Evolutionary conservation across 495 filamentous ascomycete genomes (phyloP).

Genomic region (Halenospora varia): DNA sequence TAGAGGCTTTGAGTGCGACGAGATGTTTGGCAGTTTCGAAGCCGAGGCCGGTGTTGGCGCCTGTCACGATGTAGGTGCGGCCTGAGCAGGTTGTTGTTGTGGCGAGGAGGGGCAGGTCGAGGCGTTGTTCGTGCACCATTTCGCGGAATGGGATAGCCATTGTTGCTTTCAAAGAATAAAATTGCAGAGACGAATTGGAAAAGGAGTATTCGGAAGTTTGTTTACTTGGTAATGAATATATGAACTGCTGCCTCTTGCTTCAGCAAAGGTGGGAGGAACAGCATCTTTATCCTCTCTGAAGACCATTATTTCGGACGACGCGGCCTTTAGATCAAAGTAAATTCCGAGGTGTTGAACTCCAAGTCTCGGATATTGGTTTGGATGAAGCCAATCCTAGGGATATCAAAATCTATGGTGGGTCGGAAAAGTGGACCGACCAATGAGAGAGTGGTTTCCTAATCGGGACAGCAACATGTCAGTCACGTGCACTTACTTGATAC

Average conservation of each 20-base stretch:
- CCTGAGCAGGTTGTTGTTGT: constrained; percentile 2
- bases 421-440: background rate
- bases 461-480: no score
- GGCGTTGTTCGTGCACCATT: background rate
- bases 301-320: background rate
- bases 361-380: background rate
- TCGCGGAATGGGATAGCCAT: background rate
- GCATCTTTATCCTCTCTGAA: background rate
- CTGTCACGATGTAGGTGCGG: constrained; percentile 18
- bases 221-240: background rate
- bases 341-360: background rate
- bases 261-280: background rate
- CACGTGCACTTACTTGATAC: no score
- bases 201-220: background rate
- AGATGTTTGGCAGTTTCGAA: constrained; percentile 43
- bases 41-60: constrained; percentile 47
- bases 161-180: background rate
- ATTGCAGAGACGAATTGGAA: background rate
- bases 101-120: constrained; percentile 2
- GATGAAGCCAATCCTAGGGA: background rate
- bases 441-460: constrained; percentile 11
- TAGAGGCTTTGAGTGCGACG: constrained; percentile 30
- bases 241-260: background rate
- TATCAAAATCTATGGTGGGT: background rate
- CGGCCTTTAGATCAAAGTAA: background rate